Base-by-base conservation (phyloP, 2,329 filamentous ascomycete species). In the Atkinsonella texensis region DNA sequence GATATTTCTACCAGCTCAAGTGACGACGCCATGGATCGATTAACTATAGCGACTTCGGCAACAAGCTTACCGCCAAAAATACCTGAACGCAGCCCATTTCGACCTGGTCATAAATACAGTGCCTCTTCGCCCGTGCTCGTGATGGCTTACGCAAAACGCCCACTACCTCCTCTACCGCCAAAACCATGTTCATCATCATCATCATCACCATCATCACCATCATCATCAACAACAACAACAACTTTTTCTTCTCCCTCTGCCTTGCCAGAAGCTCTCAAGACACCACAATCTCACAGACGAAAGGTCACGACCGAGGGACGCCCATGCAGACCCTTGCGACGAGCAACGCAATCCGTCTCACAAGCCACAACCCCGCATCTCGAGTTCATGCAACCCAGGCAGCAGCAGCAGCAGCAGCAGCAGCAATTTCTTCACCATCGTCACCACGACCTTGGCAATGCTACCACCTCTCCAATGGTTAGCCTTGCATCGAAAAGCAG, bases 101-200 rank as follows among this genome's bases (percentile, higher is more conserved):
- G 41, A 15, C 42, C 44, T 31, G 39, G 49, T 11, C 47, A 49
- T 32, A 45, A 50, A 13, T n/a, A 52, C 17, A 51, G 47, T 28
- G n/a, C 39, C 20, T 52, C 54, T 39, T 51, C 32, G 31, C 54
- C 54, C 15, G 38, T 48, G 20, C 50, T 54, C 32, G 52, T 55
- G 13, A 48, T 53, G 17, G 31, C 50, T 1, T 61, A 61, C 40
- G 51, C 57, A 11, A 51, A 54, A 41, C 58, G 53, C 33, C 53
- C 59, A 11, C 53, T 60, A 5, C 59, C 59, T 3, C 55, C 54
- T 11, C 47, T 59, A 17, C 58, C 58, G n/a, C 48, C 54, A 10
- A 33, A 44, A 18, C 17, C 50, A 8, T 33, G 12, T 28, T 43
- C 48, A 17, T 31, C 48, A 8, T 15, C 41, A n/a, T n/a, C n/a